phyloP scores from a whole-genome alignment of 164 flowering plant genomes.

The Houttuynia cordata region DNA sequence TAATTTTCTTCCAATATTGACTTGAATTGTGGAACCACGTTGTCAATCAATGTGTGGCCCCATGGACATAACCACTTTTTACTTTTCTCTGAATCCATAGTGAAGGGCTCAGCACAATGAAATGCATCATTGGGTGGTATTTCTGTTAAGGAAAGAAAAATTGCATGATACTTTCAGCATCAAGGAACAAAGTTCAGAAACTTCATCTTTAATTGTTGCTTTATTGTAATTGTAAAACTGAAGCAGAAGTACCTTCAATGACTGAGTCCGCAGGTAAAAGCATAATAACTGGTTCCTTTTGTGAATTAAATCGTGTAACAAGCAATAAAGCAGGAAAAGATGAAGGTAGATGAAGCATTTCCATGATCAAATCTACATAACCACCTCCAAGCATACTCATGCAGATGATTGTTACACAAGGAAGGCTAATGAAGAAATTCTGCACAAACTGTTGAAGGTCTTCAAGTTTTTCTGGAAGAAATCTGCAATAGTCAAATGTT shows the following conservation, averaged over 20 bases:
- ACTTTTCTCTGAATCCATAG: conserved; percentile 9
- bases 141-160: conserved; percentile 9
- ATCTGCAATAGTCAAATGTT: conserved; percentile 27
- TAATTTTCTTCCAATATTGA: conserved; percentile 59
- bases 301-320: conserved; percentile 53
- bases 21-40: conserved; percentile 60
- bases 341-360: conserved; percentile 32
- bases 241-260: conserved; percentile 39
- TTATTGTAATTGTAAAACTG: background rate
- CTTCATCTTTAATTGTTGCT: background rate
- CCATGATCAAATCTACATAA: conserved; percentile 31
- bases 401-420: conserved; percentile 49
- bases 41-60: conserved; percentile 60
- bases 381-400: conserved; percentile 55
- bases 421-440: conserved; percentile 50
- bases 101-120: conserved; percentile 10
- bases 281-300: conserved; percentile 46
- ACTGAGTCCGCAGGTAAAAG: conserved; percentile 52
- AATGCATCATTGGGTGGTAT: conserved; percentile 27
- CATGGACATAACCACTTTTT: conserved; percentile 84
- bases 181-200: conserved; percentile 7
- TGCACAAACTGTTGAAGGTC: conserved; percentile 43
- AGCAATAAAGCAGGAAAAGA: conserved; percentile 56
- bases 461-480: conserved; percentile 45
- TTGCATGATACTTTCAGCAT: background rate